Conservation (phyloP, 805 yeast species). For the Lipomyces starkeyi region DNA sequence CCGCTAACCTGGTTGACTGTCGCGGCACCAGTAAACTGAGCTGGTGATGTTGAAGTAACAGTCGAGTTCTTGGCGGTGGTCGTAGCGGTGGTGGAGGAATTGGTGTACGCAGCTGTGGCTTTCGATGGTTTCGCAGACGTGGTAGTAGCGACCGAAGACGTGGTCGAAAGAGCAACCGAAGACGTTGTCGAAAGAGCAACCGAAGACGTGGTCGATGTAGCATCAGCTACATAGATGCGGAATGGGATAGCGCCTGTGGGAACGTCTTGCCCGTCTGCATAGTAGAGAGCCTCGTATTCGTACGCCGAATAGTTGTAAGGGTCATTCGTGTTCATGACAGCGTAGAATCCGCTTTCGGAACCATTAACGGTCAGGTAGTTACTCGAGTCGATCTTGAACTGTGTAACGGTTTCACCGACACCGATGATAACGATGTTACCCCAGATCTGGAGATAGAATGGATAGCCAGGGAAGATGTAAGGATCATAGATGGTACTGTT, state of each 20-base stretch:
- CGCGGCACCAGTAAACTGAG: constrained; percentile 4
- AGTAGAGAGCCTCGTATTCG: constrained; percentile 45
- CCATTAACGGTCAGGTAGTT: constrained; percentile 46
- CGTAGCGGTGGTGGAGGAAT: neutral
- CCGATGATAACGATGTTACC: constrained; percentile 15
- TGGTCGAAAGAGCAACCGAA: neutral
- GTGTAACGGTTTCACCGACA: neutral
- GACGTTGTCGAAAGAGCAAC: neutral
- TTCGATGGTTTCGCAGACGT: neutral
- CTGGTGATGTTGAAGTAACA: neutral
- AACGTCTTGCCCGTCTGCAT: constrained; percentile 33
- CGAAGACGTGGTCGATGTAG: neutral
- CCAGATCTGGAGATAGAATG: constrained; percentile 14
- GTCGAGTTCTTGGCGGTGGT: neutral
- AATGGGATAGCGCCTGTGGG: constrained; percentile 43
- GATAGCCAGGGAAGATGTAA: neutral
- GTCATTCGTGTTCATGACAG: constrained; percentile 53
- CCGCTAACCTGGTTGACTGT: constrained; percentile 5
- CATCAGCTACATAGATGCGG: constrained; percentile 23
- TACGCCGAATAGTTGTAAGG: constrained; percentile 51
- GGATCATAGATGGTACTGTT: constrained; percentile 20
- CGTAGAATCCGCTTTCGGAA: constrained; percentile 49
- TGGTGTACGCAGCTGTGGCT: neutral
- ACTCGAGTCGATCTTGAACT: constrained; percentile 5
- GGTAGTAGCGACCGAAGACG: neutral